Evolutionary conservation across 495 filamentous ascomycete genomes (phyloP).

Genomic region (Geoglossum glabrum): DNA sequence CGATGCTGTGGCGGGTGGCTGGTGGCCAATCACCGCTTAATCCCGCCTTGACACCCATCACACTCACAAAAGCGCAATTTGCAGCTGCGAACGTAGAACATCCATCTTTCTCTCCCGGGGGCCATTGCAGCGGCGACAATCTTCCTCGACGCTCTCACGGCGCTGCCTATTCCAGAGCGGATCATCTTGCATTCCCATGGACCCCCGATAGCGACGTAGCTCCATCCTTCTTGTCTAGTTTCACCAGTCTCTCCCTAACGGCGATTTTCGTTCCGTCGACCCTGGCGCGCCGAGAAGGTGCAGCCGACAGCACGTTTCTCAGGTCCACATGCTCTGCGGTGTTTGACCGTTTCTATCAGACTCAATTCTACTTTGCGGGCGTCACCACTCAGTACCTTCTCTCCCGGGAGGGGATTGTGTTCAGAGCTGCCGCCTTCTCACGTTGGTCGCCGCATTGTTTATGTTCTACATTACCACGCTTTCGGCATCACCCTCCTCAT

Average conservation of each 20-base stretch:
- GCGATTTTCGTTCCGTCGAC: background rate
- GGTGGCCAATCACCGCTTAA: slow-evolving; percentile 2
- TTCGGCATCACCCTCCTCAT: background rate
- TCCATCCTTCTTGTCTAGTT: background rate
- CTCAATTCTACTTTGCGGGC: background rate
- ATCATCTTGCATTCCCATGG: background rate
- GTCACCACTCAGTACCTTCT: background rate
- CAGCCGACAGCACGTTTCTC: background rate
- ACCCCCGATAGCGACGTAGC: background rate
- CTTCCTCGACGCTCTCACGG: background rate
- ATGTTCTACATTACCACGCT: background rate
- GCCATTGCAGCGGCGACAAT: background rate
- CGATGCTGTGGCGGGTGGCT: background rate
- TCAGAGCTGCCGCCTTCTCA: background rate
- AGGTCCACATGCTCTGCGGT: background rate
- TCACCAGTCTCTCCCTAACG: slow-evolving; percentile 1
- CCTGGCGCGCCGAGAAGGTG: background rate
- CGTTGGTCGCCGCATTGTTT: background rate
- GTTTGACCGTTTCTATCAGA: background rate
- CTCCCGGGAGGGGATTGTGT: background rate
- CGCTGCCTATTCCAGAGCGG: background rate
- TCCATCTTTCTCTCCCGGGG: background rate
- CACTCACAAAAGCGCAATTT: background rate
- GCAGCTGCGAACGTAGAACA: background rate
- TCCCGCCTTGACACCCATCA: no score